These are phyloP conservation scores for Epichloe aotearoae DNA, from an alignment of 2,329 filamentous ascomycete species.

Conservation along the genomic window DNA sequence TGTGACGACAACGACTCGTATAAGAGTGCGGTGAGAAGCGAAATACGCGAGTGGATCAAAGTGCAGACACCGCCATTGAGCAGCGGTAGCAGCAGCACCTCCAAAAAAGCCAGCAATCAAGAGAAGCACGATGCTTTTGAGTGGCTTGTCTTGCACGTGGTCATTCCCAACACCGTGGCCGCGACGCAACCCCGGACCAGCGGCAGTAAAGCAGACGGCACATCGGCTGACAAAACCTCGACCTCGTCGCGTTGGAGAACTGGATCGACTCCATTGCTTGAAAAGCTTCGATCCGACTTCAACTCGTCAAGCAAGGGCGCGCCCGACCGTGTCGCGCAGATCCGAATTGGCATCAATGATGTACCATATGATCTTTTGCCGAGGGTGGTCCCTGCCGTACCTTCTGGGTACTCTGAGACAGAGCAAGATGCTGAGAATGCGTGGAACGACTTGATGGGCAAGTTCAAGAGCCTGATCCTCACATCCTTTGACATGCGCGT, in stretches of 20 bases:
- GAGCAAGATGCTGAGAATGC: slow-evolving; percentile 68
- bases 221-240: slow-evolving; percentile 52
- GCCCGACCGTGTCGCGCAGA: slow-evolving; percentile 70
- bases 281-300: slow-evolving; percentile 85
- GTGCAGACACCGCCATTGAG: slow-evolving; percentile 48
- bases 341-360: slow-evolving; percentile 62
- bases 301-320: slow-evolving; percentile 58
- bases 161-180: slow-evolving; percentile 72
- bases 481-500: slow-evolving; percentile 84
- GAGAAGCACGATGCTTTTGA: slow-evolving; percentile 96
- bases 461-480: slow-evolving; percentile 77
- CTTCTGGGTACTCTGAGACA: slow-evolving; percentile 53
- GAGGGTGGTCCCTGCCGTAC: slow-evolving; percentile 48
- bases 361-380: slow-evolving; percentile 52
- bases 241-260: slow-evolving; percentile 63
- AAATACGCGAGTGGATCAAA: slow-evolving; percentile 86
- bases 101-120: slow-evolving; percentile 47
- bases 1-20: slow-evolving; percentile 96
- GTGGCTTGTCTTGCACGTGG: slow-evolving; percentile 88
- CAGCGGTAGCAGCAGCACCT: slow-evolving; percentile 20
- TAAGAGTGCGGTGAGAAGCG: slow-evolving; percentile 63
- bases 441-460: slow-evolving; percentile 72
- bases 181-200: slow-evolving; percentile 58
- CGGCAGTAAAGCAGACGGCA: slow-evolving; percentile 40
- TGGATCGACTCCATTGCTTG: slow-evolving; percentile 68